Percentiles rank a stretch among this genome's conserved stretches.
Evolutionary conservation across 371 early-diverging fungal genomes (phyloP).

Genomic region (Scutellospora calospora): DNA sequence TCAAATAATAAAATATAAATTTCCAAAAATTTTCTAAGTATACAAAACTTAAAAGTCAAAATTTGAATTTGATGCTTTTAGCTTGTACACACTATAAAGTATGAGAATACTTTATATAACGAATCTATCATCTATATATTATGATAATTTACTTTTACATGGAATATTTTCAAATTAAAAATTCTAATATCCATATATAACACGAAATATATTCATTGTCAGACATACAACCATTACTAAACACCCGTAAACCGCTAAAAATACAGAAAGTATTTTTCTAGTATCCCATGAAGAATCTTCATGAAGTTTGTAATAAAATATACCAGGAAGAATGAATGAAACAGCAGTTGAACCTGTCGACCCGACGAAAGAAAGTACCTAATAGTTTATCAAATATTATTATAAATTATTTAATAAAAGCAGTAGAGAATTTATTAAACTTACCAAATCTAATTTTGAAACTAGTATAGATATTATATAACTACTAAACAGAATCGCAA

Average conservation of each 20-base stretch:
- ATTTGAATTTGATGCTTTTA: no score
- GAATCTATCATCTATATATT: no score
- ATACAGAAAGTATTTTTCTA: conserved; percentile 61
- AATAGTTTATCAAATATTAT: background rate
- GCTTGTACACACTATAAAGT: no score
- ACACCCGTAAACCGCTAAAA: conserved; percentile 64
- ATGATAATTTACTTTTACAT: no score
- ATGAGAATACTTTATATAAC: no score
- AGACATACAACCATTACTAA: conserved; percentile 72
- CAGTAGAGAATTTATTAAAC: background rate
- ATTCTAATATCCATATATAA: background rate
- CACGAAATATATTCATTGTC: conserved; percentile 57
- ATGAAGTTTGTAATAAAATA: conserved; percentile 93
- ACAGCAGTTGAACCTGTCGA: conserved; percentile 98
- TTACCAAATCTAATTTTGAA: conserved; percentile 77
- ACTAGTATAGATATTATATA: conserved; percentile 83
- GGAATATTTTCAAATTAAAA: no score
- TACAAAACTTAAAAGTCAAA: no score
- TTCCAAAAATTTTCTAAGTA: no score
- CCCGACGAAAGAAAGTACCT: conserved; percentile 94
- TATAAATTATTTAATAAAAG: background rate
- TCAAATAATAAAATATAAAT: no score
- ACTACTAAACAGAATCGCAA: conserved; percentile 70
- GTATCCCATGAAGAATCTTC: conserved; percentile 65
- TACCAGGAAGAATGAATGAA: conserved; percentile 96